Percentiles rank a stretch among this genome's conserved stretches.
Conservation (phyloP, 768 basidiomycete genomes). For the Suillus tomentosus region DNA sequence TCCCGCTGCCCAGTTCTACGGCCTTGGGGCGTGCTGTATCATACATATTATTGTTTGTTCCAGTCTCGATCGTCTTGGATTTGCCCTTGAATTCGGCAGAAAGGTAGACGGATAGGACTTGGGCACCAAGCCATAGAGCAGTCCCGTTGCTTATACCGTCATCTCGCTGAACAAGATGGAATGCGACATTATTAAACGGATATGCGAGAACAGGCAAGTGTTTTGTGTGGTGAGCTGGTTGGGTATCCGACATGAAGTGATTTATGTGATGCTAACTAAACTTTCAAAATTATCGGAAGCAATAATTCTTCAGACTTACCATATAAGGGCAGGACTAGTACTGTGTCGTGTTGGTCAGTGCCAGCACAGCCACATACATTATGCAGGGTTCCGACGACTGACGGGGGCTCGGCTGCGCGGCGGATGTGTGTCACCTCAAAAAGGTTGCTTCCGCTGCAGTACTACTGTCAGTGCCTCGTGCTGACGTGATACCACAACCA, state of each 20-base stretch:
- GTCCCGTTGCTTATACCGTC: slow-evolving; percentile 76
- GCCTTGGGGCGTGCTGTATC: slow-evolving; percentile 39
- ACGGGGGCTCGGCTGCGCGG: too few species aligned
- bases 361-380: too few species aligned
- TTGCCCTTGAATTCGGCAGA: slow-evolving; percentile 39
- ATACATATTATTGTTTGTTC: background rate
- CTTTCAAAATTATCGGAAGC: too few species aligned
- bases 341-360: too few species aligned
- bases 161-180: slow-evolving; percentile 56
- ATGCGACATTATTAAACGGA: slow-evolving; percentile 40
- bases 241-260: slow-evolving; percentile 5
- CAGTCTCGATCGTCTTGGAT: slow-evolving; percentile 22
- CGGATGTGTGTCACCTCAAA: too few species aligned
- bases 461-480: background rate
- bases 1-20: slow-evolving; percentile 82
- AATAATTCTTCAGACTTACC: too few species aligned
- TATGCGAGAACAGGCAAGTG: slow-evolving; percentile 52
- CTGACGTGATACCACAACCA: background rate
- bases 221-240: slow-evolving; percentile 68
- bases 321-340: too few species aligned
- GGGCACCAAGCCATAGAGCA: slow-evolving; percentile 82
- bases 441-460: too few species aligned
- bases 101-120: slow-evolving; percentile 70
- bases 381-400: too few species aligned
- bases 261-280: too few species aligned